Conservation (phyloP, 2,329 filamentous ascomycete genomes). For the Escovopsis sp. region DNA sequence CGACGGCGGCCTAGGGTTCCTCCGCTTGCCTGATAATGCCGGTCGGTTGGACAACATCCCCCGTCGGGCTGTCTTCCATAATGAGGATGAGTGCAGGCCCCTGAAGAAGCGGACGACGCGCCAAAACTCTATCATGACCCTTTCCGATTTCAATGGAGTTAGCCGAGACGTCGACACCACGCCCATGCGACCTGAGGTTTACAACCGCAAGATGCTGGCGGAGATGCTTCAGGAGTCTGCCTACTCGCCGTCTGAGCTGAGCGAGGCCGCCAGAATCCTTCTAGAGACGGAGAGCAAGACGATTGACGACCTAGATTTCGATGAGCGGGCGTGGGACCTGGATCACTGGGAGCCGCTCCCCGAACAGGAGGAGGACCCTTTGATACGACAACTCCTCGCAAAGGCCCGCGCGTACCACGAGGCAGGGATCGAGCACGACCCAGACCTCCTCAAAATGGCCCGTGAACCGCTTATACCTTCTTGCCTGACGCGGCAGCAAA, state of each 20-base stretch:
- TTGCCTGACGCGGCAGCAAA: constrained; percentile 46
- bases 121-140: constrained; percentile 8
- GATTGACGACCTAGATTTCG: constrained; percentile 18
- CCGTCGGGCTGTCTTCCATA: constrained; percentile 22
- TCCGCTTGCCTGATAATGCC: constrained; percentile 45
- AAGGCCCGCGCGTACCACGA: too few species aligned
- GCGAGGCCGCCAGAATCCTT: constrained; percentile 21
- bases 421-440: neutral
- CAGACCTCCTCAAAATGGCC: constrained; percentile 4
- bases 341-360: constrained; percentile 3
- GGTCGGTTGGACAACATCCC: constrained; percentile 25
- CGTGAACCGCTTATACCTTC: constrained; percentile 32
- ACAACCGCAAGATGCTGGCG: constrained; percentile 18
- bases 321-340: constrained; percentile 13
- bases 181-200: constrained; percentile 13
- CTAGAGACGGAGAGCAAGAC: constrained; percentile 20
- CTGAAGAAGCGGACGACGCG: constrained; percentile 2
- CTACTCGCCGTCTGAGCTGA: constrained; percentile 15
- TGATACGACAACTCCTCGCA: too few species aligned
- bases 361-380: constrained; percentile 10
- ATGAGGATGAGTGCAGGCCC: constrained; percentile 12
- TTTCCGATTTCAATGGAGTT: constrained; percentile 13
- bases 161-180: constrained; percentile 10
- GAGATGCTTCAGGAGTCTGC: constrained; percentile 25
- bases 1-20: constrained; percentile 53